phyloP scores from a whole-genome alignment of 371 early-diverging fungal genomes.

The Mucor circinelloides region DNA sequence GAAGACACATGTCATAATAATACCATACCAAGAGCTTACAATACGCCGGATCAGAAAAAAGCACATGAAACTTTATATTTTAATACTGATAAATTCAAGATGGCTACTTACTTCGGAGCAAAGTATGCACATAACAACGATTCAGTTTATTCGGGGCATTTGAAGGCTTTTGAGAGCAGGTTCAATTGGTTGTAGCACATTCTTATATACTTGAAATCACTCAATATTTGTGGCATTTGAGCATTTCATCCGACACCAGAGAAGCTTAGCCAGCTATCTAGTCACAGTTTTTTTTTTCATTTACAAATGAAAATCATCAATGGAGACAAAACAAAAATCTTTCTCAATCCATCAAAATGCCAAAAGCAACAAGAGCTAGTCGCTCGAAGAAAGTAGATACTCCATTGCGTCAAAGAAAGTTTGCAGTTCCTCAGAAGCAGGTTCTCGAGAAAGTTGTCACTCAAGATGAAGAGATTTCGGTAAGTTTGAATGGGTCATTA shows the following conservation, averaged over 20 bases:
- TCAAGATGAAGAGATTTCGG: conserved; percentile 12
- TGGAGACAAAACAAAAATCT: neutral
- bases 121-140: neutral
- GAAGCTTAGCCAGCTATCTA: neutral
- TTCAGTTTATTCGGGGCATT: too few species aligned
- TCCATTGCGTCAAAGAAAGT: conserved; percentile 25
- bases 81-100: conserved; percentile 31
- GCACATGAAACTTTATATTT: neutral
- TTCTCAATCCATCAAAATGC: conserved; percentile 35
- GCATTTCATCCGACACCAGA: neutral
- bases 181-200: neutral
- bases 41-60: neutral
- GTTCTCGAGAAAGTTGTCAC: conserved; percentile 24
- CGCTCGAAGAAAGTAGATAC: conserved; percentile 19
- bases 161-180: too few species aligned
- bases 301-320: neutral
- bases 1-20: too few species aligned
- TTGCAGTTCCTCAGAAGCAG: conserved; percentile 28
- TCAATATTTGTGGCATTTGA: neutral
- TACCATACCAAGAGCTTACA: too few species aligned
- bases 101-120: conserved; percentile 43
- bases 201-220: neutral
- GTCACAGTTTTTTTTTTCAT: neutral
- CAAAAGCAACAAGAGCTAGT: conserved; percentile 46
- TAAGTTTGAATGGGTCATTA: conserved; percentile 5